Percentiles rank a stretch among this genome's conserved stretches.
Evolutionary conservation across 2,329 filamentous ascomycete species (phyloP).

Genomic region (Cytospora mali): DNA sequence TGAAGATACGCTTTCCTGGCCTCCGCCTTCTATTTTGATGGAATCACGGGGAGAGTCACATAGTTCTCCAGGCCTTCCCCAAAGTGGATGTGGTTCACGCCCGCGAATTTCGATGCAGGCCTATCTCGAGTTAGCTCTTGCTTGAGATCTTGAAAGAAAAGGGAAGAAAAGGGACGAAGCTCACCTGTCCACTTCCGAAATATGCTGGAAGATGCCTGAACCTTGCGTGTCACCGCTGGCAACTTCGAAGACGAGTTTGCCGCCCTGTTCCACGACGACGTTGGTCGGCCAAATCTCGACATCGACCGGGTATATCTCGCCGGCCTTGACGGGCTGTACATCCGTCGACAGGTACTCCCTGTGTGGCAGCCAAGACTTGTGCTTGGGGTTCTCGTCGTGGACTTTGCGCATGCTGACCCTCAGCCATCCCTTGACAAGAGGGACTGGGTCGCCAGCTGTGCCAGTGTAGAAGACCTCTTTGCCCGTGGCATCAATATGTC

Average conservation of each 20-base stretch:
- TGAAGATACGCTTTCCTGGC: neutral
- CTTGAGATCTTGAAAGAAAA: neutral
- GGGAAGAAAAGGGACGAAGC: conserved; percentile 20
- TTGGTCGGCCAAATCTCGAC: conserved; percentile 69
- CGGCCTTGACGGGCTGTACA: conserved; percentile 54
- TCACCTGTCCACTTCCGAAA: conserved; percentile 50
- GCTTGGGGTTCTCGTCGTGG: conserved; percentile 51
- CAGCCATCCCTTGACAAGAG: conserved; percentile 67
- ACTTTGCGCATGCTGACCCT: conserved; percentile 59
- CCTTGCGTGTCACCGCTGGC: conserved; percentile 61
- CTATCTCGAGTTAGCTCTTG: conserved; percentile 19
- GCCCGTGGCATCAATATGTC: conserved; percentile 57
- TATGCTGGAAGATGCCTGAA: conserved; percentile 58
- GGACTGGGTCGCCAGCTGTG: conserved; percentile 65
- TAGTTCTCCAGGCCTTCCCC: conserved; percentile 52
- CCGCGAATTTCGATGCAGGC: conserved; percentile 57
- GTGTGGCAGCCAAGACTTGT: conserved; percentile 57
- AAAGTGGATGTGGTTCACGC: conserved; percentile 57
- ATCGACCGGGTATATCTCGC: conserved; percentile 61
- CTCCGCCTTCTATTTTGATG: conserved; percentile 31
- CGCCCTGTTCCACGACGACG: conserved; percentile 54
- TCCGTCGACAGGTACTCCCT: conserved; percentile 62
- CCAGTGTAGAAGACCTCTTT: conserved; percentile 66
- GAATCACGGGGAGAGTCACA: conserved; percentile 56
- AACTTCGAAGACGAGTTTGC: conserved; percentile 58